These are phyloP conservation scores for Cyanidium caldarium DNA, from an alignment of 23 red algal species.

Conservation along the genomic window DNA sequence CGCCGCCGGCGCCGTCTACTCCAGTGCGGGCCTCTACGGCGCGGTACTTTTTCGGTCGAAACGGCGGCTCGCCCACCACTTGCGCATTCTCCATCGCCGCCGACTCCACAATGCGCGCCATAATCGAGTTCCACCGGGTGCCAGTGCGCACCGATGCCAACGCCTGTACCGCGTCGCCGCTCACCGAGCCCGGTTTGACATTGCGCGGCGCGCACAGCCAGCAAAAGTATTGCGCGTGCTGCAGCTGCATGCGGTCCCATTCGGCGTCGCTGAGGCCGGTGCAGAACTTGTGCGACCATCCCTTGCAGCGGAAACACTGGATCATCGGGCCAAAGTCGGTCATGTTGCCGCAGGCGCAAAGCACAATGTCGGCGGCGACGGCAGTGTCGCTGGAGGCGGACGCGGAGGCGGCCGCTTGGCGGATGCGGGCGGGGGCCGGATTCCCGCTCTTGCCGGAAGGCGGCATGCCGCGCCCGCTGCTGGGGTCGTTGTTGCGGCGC, in stretches of 20 bases:
- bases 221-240: background rate
- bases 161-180: background rate
- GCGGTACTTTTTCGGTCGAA: background rate
- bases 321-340: conserved; percentile 17
- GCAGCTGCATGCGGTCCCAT: conserved; percentile 13
- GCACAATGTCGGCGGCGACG: conserved; percentile 4
- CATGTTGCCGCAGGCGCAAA: conserved; percentile 13
- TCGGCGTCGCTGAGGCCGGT: conserved; percentile 5
- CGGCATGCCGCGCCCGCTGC: no score
- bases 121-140: background rate
- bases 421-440: no score
- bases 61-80: background rate
- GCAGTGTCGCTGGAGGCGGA: background rate
- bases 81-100: conserved; percentile 2
- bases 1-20: no score
- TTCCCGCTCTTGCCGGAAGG: no score
- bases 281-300: conserved; percentile 24
- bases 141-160: background rate
- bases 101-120: conserved; percentile 6
- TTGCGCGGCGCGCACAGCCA: background rate
- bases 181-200: background rate
- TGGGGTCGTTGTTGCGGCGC: no score
- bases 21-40: no score
- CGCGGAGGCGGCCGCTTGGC: no score
- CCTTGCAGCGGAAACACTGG: conserved; percentile 18